Evolutionary conservation across 805 yeast species (phyloP), one percentile per base, ranked within the genome.

Genomic region (Saccharomycopsis selenospora): DNA sequence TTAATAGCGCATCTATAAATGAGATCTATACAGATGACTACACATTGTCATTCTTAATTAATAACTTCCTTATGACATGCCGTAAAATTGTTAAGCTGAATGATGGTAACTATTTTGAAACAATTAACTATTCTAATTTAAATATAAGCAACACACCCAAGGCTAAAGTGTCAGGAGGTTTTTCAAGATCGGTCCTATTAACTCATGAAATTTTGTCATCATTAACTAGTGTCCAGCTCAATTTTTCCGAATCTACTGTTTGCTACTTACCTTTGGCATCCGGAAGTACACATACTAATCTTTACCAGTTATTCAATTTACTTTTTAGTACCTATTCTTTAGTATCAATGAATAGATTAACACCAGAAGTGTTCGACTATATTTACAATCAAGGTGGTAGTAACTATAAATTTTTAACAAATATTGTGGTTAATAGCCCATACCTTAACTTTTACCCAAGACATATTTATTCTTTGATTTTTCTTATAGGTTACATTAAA

Each of bases 141-240:
- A 28, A 27, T 17, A 5, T 3, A 4, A 27, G 33, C 10, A 20
- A 3, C 24, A 17, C 6, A 4, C 4, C 23, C 4, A 6, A 36
- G 23, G 36, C 25, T 11, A 24, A 18, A 18, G 14, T 7, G 10
- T 8, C 4, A n/a, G 36, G 10, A 17, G 23, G 20, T 6, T 25
- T 25, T 14, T 18, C 17, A 17, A 17, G 10, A 10, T 33, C 38
- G 18, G 17, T 14, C 20, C 38, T 33, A 6, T 10, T 33, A 14
- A 42, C 41, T 2, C 51, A 47, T 26, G 51, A 47, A 20, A 36
- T 47, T 24, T 18, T 47, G 29, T 22, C 40, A 4, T 40, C 47
- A n/a, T 25, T 47, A 6, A 36, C 43, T 3, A 46, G 51, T 3
- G n/a, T 47, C 7, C 25, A 20, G 18, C 22, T 36, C 17, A 14